Base-by-base conservation (phyloP, 164 flowering plant genomes). In the Magnolia kwangsiensis region DNA sequence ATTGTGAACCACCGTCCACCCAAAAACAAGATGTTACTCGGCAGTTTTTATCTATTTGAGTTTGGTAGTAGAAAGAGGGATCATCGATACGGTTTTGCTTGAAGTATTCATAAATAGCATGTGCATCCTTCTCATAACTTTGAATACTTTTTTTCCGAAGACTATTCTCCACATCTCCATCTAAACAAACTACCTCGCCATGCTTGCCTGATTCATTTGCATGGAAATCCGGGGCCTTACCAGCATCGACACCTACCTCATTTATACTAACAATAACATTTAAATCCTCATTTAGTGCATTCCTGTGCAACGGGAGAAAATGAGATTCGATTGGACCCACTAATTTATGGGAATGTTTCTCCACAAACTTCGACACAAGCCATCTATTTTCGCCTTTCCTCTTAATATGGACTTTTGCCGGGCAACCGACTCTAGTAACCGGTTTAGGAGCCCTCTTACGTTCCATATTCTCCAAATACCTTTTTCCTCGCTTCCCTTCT, bases 311-410 rank as follows among this genome's bases (percentile, higher is more conserved):
- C 16, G 29, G 69, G 31, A 66, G 29, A 14, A 66, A 14, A 24
- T 66, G 2, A 3, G 45, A 27, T 23, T 27, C 14, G 31, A 27
- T 66, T 11, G 29, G 69, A 27, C 29, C 69, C 69, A 66, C 31
- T 21, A 23, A 66, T 9, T 66, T 27, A 66, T 66, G 69, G 21
- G 61, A 66, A 66, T 66, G 69, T 66, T 66, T 66, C 29, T 66
- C 69, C 69, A 21, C 69, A 21, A 21, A 66, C 21, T 66, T 66
- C 13, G 24, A 21, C n/a, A 66, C 29, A 21, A 21, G 31, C 69
- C 69, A 66, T 21, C 31, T 21, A 66, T 24, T 27, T 66, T 9
- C 29, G 23, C 69, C 29, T 66, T 24, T 66, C 29, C 31, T 66
- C 16, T 23, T 14, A 24, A 66, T 66, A 23, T 20, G 29, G 10